Conservation (phyloP, 1,139 yeast genomes). For the Protomyces lactucae-debilis region DNA sequence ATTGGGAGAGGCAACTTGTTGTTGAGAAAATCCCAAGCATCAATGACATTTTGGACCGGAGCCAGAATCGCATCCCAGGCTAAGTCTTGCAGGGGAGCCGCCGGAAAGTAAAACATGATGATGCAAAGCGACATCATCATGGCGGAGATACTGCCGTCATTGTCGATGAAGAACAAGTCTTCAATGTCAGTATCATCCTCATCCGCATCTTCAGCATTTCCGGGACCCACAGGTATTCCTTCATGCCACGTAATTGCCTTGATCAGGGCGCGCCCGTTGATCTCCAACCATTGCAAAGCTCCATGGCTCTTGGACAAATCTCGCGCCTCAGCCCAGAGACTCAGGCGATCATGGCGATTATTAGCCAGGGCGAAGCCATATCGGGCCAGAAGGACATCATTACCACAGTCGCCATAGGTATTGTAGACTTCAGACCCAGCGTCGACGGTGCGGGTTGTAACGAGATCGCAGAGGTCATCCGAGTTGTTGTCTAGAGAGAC, state of each 20-base stretch:
- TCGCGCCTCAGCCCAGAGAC: slow-evolving; percentile 2
- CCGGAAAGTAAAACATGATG: not conserved
- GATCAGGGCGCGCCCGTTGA: slow-evolving; percentile 1
- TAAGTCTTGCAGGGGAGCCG: not conserved
- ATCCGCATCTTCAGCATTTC: not conserved
- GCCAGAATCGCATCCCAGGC: not conserved
- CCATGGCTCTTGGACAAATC: not conserved
- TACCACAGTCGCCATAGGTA: slow-evolving; percentile 69
- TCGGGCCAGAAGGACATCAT: slow-evolving; percentile 60
- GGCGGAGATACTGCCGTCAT: not conserved
- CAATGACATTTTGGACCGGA: not conserved
- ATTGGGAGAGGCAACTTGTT: not conserved
- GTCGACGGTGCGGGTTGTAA: slow-evolving; percentile 57
- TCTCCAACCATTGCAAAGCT: not conserved
- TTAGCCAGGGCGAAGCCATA: slow-evolving; percentile 65
- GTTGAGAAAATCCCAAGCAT: not conserved
- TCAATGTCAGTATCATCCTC: not conserved
- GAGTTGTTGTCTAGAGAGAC: not conserved
- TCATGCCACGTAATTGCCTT: not conserved
- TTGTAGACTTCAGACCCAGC: slow-evolving; percentile 62
- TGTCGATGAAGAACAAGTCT: not conserved
- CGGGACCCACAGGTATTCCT: not conserved
- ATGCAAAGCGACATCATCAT: not conserved
- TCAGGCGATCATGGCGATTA: slow-evolving; percentile 55
- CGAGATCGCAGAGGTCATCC: slow-evolving; percentile 39